phyloP scores from a whole-genome alignment of 2,329 filamentous ascomycete species.

The Fusarium domesticum region DNA sequence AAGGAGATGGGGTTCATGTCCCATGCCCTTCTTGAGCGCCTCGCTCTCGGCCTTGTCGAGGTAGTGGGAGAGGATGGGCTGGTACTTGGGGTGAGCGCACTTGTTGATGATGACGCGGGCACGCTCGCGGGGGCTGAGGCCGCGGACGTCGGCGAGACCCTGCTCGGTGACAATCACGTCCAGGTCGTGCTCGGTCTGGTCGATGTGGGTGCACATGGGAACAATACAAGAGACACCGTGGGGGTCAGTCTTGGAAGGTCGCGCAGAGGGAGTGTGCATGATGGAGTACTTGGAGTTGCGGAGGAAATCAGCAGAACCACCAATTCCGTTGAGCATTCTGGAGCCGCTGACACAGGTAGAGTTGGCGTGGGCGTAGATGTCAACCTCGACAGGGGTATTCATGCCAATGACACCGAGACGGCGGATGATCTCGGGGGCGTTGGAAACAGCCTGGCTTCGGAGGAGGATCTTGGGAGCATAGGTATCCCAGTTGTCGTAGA shows the following conservation, averaged over 20 bases:
- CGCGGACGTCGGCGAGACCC: slow-evolving; percentile 81
- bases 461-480: slow-evolving; percentile 82
- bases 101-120: slow-evolving; percentile 83
- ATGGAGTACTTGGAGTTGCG: slow-evolving; percentile 79
- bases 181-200: slow-evolving; percentile 90
- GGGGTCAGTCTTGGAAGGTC: slow-evolving; percentile 79
- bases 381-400: slow-evolving; percentile 93
- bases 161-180: slow-evolving; percentile 77
- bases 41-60: slow-evolving; percentile 83
- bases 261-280: slow-evolving; percentile 85
- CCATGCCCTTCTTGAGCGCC: slow-evolving; percentile 82
- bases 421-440: slow-evolving; percentile 87
- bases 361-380: slow-evolving; percentile 94
- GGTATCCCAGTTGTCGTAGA: slow-evolving; percentile 79
- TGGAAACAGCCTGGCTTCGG: slow-evolving; percentile 83
- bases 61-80: slow-evolving; percentile 77
- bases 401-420: slow-evolving; percentile 86
- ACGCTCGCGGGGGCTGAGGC: slow-evolving; percentile 74
- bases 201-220: slow-evolving; percentile 89
- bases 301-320: slow-evolving; percentile 79
- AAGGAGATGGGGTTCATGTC: slow-evolving; percentile 83
- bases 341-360: slow-evolving; percentile 84
- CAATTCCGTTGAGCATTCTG: slow-evolving; percentile 83
- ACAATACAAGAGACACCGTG: slow-evolving; percentile 82
- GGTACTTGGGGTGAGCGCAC: slow-evolving; percentile 82